phyloP scores from a whole-genome alignment of 805 yeast genomes.

The Starmerella floris region DNA sequence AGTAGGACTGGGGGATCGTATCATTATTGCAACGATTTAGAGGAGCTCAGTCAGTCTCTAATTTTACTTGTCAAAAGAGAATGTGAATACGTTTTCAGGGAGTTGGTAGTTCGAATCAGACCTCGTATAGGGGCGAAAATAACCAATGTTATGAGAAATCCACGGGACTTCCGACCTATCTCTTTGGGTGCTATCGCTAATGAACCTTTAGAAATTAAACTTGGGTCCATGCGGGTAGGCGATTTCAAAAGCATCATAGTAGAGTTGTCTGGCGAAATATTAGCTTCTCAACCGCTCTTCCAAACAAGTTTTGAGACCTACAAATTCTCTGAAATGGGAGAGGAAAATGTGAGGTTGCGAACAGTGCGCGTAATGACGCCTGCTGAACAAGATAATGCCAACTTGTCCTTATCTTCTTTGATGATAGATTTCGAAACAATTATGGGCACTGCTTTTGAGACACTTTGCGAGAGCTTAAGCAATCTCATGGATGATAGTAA shows the following conservation, averaged over 20 bases:
- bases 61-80: not conserved
- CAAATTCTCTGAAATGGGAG: not conserved
- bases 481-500: too few relatives aligned
- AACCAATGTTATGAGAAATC: not conserved
- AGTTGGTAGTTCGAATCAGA: slow-evolving; percentile 1
- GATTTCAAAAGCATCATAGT: not conserved
- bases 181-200: too few relatives aligned
- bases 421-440: not conserved
- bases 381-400: not conserved
- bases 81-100: not conserved
- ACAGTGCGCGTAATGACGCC: not conserved
- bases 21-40: not conserved
- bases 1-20: not conserved
- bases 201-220: not conserved
- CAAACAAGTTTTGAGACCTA: not conserved
- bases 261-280: not conserved
- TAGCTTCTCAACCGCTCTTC: not conserved
- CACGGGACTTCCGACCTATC: too few relatives aligned
- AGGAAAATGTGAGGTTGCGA: not conserved
- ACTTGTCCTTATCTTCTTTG: not conserved
- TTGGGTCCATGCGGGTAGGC: slow-evolving; percentile 1
- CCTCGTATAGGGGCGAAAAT: slow-evolving; percentile 5
- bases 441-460: not conserved
- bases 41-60: not conserved
- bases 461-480: not conserved